phyloP scores from a whole-genome alignment of 2,329 filamentous ascomycete species.

The Alternaria dauci region DNA sequence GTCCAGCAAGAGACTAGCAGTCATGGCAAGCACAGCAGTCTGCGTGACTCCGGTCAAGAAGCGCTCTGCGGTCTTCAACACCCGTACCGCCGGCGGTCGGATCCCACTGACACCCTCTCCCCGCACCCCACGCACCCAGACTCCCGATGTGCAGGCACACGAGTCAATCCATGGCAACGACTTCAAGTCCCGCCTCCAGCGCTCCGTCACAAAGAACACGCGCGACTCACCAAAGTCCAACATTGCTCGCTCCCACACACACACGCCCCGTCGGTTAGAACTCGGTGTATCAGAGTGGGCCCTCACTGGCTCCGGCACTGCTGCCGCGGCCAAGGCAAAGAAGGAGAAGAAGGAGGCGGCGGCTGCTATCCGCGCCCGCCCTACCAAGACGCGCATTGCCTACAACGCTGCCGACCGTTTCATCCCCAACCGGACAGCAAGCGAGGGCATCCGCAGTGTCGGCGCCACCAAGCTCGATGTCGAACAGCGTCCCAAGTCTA shows the following conservation, averaged over 20 bases:
- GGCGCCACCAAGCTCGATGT: constrained; percentile 83
- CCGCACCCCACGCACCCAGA: constrained; percentile 63
- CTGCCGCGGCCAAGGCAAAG: constrained; percentile 51
- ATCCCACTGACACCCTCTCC: constrained; percentile 95
- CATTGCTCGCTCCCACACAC: constrained; percentile 74
- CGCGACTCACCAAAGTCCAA: constrained; percentile 96
- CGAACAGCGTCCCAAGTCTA: constrained; percentile 69
- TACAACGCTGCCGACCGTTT: constrained; percentile 87
- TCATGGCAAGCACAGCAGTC: constrained; percentile 84
- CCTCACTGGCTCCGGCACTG: constrained; percentile 78
- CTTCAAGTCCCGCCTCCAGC: constrained; percentile 79
- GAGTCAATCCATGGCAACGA: constrained; percentile 79
- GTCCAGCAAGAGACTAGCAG: constrained; percentile 41
- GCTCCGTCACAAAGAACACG: constrained; percentile 69
- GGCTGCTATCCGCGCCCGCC: constrained; percentile 39
- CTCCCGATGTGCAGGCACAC: constrained; percentile 57
- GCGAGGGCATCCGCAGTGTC: constrained; percentile 83
- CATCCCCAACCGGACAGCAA: constrained; percentile 91
- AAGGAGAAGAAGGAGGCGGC: constrained; percentile 46
- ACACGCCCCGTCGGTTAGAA: constrained; percentile 83
- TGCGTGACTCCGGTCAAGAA: constrained; percentile 89
- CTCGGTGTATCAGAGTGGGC: constrained; percentile 93
- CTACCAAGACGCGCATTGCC: constrained; percentile 51
- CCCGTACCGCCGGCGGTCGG: constrained; percentile 91
- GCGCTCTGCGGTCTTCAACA: constrained; percentile 90